Evolutionary conservation across 352 stramenopile genomes (phyloP).

Genomic region (Phytophthora hybrid): DNA sequence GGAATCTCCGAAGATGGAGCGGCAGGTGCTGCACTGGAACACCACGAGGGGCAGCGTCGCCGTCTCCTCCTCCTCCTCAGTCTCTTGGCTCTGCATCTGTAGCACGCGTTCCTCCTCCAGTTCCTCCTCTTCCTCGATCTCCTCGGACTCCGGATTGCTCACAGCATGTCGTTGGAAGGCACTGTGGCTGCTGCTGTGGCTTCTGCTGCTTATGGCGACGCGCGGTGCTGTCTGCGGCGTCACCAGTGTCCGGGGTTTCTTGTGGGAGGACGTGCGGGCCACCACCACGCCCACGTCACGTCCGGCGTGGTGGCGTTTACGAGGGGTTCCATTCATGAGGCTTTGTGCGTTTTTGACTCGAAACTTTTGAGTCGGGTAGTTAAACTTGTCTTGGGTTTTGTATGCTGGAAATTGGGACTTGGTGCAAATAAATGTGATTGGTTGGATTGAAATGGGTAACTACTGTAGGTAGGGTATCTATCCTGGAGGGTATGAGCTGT

Average conservation of each 20-base stretch:
- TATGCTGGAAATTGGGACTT: constrained; percentile 9
- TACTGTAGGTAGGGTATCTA: background rate
- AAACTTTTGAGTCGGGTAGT: too few species aligned
- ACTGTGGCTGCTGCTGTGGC: constrained; percentile 5
- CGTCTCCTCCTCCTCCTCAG: constrained; percentile 52
- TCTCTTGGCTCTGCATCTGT: constrained; percentile 29
- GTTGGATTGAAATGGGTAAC: constrained; percentile 6
- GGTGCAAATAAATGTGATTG: constrained; percentile 30
- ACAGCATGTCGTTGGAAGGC: constrained; percentile 22
- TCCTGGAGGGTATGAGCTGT: background rate
- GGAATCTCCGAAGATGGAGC: constrained; percentile 86
- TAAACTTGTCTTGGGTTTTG: constrained; percentile 9
- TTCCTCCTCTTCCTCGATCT: constrained; percentile 47
- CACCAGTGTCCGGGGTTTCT: constrained; percentile 36
- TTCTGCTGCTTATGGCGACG: constrained; percentile 13
- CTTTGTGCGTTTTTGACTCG: background rate
- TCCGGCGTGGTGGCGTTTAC: constrained; percentile 49
- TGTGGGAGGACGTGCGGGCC: constrained; percentile 40
- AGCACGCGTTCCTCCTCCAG: constrained; percentile 17
- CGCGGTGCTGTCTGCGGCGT: constrained; percentile 25
- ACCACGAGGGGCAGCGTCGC: constrained; percentile 74
- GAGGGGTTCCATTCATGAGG: constrained; percentile 57
- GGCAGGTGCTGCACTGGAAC: constrained; percentile 87
- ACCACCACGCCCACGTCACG: constrained; percentile 24
- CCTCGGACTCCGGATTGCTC: constrained; percentile 41